These are phyloP conservation scores for Phialocephala subalpina DNA, from an alignment of 2,329 filamentous ascomycete species.

Conservation along the genomic window DNA sequence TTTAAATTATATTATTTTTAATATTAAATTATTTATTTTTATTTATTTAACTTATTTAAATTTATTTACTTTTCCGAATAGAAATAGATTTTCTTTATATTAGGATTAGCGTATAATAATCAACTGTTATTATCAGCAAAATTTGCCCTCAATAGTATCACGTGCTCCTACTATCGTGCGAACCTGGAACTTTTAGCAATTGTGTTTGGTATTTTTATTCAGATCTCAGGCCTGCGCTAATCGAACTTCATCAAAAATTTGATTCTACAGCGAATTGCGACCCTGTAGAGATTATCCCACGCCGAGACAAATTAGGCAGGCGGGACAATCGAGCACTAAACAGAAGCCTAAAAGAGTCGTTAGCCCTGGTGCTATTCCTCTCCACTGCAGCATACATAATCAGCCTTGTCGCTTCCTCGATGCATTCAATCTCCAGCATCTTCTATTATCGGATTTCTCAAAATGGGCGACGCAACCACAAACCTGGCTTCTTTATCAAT, in stretches of 20 bases:
- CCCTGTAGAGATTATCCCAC: too few species aligned
- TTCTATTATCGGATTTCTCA: not conserved
- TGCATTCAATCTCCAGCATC: not conserved
- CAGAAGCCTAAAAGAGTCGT: not conserved
- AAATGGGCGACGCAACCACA: not conserved
- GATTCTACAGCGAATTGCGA: not conserved
- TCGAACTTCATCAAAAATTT: not conserved
- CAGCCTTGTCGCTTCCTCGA: not conserved
- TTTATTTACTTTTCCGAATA: too few species aligned
- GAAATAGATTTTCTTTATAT: too few species aligned
- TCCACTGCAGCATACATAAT: not conserved
- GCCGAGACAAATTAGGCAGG: conserved; percentile 9
- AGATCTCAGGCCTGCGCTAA: not conserved
- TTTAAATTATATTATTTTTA: too few species aligned
- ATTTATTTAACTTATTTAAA: too few species aligned
- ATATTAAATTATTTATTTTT: too few species aligned
- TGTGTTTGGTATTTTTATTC: not conserved
- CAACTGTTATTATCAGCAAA: not conserved
- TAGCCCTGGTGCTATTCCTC: not conserved
- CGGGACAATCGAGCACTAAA: not conserved
- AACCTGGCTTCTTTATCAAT: not conserved
- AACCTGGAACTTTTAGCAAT: not conserved
- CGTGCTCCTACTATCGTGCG: not conserved
- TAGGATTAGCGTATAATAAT: too few species aligned
- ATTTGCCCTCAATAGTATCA: not conserved